Evolutionary conservation across 2,329 filamentous ascomycete genomes (phyloP).

Genomic region (Pseudopyrenochaeta lycopersici): DNA sequence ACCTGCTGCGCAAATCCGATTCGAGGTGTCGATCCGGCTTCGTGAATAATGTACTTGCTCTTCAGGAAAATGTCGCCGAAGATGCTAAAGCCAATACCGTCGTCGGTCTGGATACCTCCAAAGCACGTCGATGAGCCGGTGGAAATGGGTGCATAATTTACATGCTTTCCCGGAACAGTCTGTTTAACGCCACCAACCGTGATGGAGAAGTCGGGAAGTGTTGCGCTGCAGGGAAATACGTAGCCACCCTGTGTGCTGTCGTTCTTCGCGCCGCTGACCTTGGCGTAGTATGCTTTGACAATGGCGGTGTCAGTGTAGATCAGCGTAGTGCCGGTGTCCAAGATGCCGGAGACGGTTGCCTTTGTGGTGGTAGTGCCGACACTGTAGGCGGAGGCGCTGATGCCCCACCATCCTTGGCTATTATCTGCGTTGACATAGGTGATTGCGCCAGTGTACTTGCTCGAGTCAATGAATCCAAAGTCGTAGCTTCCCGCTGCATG

Average conservation of each 20-base stretch:
- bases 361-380: slow-evolving; percentile 57
- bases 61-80: slow-evolving; percentile 84
- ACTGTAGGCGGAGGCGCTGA: slow-evolving; percentile 65
- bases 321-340: slow-evolving; percentile 76
- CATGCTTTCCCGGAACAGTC: slow-evolving; percentile 62
- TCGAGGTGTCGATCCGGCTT: slow-evolving; percentile 44
- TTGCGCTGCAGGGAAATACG: slow-evolving; percentile 61
- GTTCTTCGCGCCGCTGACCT: slow-evolving; percentile 63
- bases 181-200: slow-evolving; percentile 60
- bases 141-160: slow-evolving; percentile 62
- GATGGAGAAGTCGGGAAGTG: slow-evolving; percentile 64
- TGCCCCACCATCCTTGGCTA: slow-evolving; percentile 70
- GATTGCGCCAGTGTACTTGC: slow-evolving; percentile 67
- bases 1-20: slow-evolving; percentile 57
- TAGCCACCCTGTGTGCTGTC: slow-evolving; percentile 62
- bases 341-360: slow-evolving; percentile 63
- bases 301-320: slow-evolving; percentile 65
- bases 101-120: slow-evolving; percentile 75
- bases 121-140: slow-evolving; percentile 66
- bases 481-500: slow-evolving; percentile 61
- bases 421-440: slow-evolving; percentile 65
- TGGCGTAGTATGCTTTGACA: slow-evolving; percentile 67
- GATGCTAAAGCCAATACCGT: slow-evolving; percentile 70
- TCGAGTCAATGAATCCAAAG: slow-evolving; percentile 67
- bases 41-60: slow-evolving; percentile 74